These are phyloP conservation scores for Escallonia herrerae DNA, from an alignment of 129 eudicot species.

Conservation along the genomic window DNA sequence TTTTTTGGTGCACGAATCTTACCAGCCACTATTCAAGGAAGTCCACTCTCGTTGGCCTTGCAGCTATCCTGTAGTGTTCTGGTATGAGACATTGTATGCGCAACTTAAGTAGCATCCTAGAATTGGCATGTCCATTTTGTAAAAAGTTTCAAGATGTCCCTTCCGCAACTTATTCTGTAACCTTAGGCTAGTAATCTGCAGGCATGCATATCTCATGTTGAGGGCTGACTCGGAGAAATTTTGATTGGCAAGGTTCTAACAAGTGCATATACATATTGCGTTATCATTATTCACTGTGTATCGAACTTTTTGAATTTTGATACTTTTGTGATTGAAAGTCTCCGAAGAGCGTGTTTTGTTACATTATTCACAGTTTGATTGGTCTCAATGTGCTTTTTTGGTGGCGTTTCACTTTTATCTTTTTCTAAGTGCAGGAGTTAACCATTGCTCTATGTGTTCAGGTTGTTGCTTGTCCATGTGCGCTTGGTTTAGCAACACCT, in stretches of 20 bases:
- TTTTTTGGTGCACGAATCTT: slow-evolving; percentile 68
- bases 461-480: slow-evolving; percentile 99
- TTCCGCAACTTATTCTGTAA: not conserved
- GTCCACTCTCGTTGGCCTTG: slow-evolving; percentile 83
- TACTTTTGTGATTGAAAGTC: too few species aligned
- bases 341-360: not conserved
- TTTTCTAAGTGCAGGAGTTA: slow-evolving; percentile 7
- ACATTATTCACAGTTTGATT: not conserved
- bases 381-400: not conserved
- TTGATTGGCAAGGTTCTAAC: too few species aligned
- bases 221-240: too few species aligned
- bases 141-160: slow-evolving; percentile 1
- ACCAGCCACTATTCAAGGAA: slow-evolving; percentile 72
- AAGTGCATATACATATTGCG: too few species aligned
- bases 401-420: not conserved
- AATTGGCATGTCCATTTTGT: slow-evolving; percentile 1
- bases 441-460: slow-evolving; percentile 23
- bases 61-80: slow-evolving; percentile 99
- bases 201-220: not conserved
- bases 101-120: not conserved
- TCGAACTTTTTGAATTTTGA: too few species aligned
- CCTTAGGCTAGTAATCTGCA: not conserved
- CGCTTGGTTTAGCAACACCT: slow-evolving; percentile 98
- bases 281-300: too few species aligned
- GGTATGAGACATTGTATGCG: slow-evolving; percentile 33